phyloP scores from a whole-genome alignment of 805 yeast genomes.

The Candida sithepensis region DNA sequence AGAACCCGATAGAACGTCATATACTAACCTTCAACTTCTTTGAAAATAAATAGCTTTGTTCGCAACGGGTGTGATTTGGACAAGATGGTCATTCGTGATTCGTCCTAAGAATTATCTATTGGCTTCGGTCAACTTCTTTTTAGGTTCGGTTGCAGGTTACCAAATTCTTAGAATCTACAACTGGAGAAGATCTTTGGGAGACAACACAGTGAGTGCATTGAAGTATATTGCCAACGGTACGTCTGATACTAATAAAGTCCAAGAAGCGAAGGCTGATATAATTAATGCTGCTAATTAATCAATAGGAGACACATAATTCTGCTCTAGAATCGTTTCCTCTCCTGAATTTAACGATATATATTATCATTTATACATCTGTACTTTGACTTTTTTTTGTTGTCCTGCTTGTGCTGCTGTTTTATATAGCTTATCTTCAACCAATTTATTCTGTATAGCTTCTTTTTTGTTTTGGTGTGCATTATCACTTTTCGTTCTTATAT shows the following conservation, averaged over 20 bases:
- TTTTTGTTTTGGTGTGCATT: neutral
- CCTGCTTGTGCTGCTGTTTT: neutral
- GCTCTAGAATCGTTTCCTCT: no score
- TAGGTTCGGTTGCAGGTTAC: constrained; percentile 84
- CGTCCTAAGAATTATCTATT: constrained; percentile 80
- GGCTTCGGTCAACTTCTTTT: constrained; percentile 92
- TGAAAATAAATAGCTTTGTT: constrained; percentile 51
- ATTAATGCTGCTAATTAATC: constrained; percentile 3
- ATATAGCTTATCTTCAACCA: neutral
- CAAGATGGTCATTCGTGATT: constrained; percentile 96
- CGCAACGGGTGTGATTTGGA: constrained; percentile 95
- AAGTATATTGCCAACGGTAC: constrained; percentile 56
- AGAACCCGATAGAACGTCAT: no score
- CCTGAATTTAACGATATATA: no score
- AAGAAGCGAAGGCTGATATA: neutral
- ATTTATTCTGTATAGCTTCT: neutral
- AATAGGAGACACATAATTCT: no score
- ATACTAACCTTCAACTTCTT: constrained; percentile 4
- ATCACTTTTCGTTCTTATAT: neutral
- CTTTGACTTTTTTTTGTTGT: neutral
- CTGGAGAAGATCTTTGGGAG: constrained; percentile 66
- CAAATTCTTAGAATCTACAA: constrained; percentile 71
- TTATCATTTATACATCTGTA: neutral
- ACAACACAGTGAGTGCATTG: constrained; percentile 50
- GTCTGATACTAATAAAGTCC: neutral